Evolutionary conservation across 139 green algal genomes (phyloP).

Genomic region (Chlorella vulgaris): DNA sequence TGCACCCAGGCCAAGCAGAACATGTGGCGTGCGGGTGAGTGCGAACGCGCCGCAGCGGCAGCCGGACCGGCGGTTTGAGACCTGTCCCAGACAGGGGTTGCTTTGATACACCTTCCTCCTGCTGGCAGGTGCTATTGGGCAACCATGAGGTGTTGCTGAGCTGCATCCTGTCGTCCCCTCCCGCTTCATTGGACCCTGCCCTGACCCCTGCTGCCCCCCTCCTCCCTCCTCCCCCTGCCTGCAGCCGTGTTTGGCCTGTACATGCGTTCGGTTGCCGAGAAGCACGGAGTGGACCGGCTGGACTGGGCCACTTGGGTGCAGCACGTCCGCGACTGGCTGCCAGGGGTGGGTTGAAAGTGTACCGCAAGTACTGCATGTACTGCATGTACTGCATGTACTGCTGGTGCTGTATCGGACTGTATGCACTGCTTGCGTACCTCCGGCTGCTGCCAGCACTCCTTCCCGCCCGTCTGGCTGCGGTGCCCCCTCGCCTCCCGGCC

Average conservation of each 20-base stretch:
- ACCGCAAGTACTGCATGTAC: neutral
- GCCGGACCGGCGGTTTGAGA: no score
- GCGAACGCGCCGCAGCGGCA: no score
- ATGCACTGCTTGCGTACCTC: no score
- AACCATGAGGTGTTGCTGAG: no score
- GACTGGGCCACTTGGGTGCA: neutral
- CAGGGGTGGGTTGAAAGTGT: neutral
- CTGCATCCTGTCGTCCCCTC: no score
- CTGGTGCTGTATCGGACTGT: no score
- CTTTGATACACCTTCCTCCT: no score
- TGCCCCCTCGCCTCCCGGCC: no score
- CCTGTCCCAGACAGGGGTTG: no score
- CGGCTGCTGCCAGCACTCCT: no score
- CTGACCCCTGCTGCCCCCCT: neutral
- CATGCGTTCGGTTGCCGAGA: neutral
- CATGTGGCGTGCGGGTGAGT: conserved; percentile 13
- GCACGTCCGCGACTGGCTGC: neutral
- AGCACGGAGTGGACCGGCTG: neutral
- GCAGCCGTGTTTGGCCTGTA: conserved; percentile 22
- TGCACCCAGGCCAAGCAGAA: conserved; percentile 6
- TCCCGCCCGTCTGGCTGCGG: no score
- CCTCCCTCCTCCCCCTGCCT: neutral
- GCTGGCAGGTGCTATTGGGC: no score
- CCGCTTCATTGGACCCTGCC: neutral
- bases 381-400: neutral